Conservation (phyloP, 345 rosid genomes). For the Draba incana region DNA sequence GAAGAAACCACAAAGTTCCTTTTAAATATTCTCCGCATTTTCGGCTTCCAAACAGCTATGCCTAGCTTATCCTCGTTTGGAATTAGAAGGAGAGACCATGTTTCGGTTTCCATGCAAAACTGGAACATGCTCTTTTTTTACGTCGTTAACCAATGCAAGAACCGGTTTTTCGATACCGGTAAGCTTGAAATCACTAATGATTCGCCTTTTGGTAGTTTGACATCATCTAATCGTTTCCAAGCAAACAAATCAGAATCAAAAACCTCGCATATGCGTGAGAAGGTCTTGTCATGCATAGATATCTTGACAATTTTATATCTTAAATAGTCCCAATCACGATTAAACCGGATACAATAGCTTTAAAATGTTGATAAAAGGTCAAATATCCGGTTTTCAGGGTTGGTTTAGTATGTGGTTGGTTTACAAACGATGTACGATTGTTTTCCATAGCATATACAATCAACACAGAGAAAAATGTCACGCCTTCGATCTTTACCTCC, state of each 20-base stretch:
- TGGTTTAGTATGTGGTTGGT: not conserved
- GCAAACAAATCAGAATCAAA: constrained; percentile 2
- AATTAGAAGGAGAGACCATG: not conserved
- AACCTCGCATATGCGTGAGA: not conserved
- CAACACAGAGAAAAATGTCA: not conserved
- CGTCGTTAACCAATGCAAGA: constrained; percentile 1
- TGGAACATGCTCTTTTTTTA: not conserved
- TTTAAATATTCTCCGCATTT: not conserved
- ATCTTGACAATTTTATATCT: not conserved
- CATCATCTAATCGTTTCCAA: not conserved
- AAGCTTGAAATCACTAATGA: not conserved
- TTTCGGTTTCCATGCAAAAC: not conserved
- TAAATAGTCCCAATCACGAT: not conserved
- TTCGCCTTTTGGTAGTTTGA: not conserved
- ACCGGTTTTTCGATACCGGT: not conserved
- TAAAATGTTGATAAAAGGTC: not conserved
- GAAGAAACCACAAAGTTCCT: not conserved
- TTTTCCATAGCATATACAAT: not conserved
- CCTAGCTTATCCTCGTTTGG: not conserved
- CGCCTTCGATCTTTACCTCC: not conserved
- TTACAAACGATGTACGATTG: not conserved
- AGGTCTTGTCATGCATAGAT: not conserved
- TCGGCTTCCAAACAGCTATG: not conserved
- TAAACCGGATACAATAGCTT: not conserved
- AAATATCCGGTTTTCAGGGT: not conserved